Percentiles rank a stretch among this genome's conserved stretches.
phyloP scores from a whole-genome alignment of 2,329 filamentous ascomycete species.

The Clathrospora elynae region DNA sequence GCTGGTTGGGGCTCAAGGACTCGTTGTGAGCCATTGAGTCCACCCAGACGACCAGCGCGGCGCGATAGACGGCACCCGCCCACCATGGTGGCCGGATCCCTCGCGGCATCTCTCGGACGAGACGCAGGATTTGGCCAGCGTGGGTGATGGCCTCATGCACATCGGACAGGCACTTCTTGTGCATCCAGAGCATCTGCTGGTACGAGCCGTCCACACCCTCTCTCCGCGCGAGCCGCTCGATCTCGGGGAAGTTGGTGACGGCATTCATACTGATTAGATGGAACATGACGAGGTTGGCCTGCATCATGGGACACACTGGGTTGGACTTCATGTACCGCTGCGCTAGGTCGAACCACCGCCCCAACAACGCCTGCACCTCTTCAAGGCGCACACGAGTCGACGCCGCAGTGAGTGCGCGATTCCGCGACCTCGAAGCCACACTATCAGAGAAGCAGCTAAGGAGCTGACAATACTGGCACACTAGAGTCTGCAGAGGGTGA shows the following conservation, averaged over 20 bases:
- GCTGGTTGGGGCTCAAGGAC: conserved; percentile 41
- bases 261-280: conserved; percentile 73
- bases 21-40: conserved; percentile 63
- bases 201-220: conserved; percentile 63
- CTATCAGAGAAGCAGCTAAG: conserved; percentile 68
- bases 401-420: conserved; percentile 61
- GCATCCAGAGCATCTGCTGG: conserved; percentile 60
- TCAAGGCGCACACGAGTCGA: conserved; percentile 66
- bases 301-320: conserved; percentile 63
- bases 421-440: conserved; percentile 52
- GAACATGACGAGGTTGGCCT: conserved; percentile 70
- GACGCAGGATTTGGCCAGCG: conserved; percentile 68
- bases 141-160: conserved; percentile 69
- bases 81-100: conserved; percentile 71
- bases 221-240: conserved; percentile 68
- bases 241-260: conserved; percentile 69
- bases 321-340: conserved; percentile 61
- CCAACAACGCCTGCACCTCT: conserved; percentile 67
- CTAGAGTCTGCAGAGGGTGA: conserved; percentile 69
- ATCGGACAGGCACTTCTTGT: conserved; percentile 67
- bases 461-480: conserved; percentile 68
- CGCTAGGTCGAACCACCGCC: conserved; percentile 71
- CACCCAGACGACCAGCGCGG: conserved; percentile 48
- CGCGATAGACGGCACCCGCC: conserved; percentile 72
- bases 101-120: conserved; percentile 64